These are phyloP conservation scores for Prunus dulcis DNA, from an alignment of 306 rosid genomes.

Conservation along the genomic window DNA sequence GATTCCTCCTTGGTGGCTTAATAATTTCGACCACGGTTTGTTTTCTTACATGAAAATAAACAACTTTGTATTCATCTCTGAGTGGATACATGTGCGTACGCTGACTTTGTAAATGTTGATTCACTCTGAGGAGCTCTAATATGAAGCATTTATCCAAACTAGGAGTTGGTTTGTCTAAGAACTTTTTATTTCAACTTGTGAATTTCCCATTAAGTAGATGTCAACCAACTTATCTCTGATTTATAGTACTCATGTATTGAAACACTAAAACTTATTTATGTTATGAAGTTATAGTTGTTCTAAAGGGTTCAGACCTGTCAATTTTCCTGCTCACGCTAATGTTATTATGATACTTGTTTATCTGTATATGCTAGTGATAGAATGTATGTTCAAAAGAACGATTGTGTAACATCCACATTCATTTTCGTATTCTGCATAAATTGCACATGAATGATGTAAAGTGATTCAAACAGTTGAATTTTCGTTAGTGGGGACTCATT, in stretches of 20 bases:
- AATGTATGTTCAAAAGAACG: not conserved
- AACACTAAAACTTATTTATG: not conserved
- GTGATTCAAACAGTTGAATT: not conserved
- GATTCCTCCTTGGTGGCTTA: conserved; percentile 5
- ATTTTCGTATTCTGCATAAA: not conserved
- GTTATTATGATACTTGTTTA: not conserved
- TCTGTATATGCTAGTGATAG: not conserved
- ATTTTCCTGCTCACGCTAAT: not conserved
- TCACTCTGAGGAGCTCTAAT: not conserved
- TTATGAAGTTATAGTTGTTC: not conserved
- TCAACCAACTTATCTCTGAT: not conserved
- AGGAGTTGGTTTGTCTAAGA: not conserved
- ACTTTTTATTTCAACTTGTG: not conserved
- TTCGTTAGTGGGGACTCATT: not conserved
- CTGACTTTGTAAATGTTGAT: not conserved
- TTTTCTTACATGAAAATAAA: not conserved
- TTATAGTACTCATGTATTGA: not conserved
- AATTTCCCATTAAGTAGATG: not conserved
- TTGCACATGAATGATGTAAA: not conserved
- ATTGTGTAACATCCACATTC: not conserved
- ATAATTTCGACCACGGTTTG: not conserved
- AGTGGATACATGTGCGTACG: too few species aligned
- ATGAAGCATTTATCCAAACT: not conserved
- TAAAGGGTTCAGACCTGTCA: not conserved
- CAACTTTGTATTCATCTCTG: not conserved